Percentiles rank a stretch among this genome's conserved stretches.
Conservation (phyloP, 768 basidiomycete genomes). For the Xerocomus brunneocitrinus region DNA sequence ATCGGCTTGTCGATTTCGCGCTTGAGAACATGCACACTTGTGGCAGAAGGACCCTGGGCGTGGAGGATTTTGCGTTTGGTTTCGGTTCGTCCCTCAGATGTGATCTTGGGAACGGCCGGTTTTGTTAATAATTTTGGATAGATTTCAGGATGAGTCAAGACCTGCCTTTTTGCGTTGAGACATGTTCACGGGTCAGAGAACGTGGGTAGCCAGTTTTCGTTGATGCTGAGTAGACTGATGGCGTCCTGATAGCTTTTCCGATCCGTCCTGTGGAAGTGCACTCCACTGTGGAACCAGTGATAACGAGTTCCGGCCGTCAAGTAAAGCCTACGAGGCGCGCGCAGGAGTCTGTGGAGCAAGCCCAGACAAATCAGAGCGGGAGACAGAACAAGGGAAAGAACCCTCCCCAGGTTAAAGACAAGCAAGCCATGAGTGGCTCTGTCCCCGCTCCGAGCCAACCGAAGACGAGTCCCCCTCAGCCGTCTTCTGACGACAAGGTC, state of each 20-base stretch:
- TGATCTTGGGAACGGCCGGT: not conserved
- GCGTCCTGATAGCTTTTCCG: slow-evolving; percentile 8
- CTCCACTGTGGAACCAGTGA: slow-evolving; percentile 8
- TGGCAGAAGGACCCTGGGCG: slow-evolving; percentile 11
- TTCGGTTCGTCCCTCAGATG: slow-evolving; percentile 19
- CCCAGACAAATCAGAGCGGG: not conserved
- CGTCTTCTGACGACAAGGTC: not conserved
- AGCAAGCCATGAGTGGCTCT: not conserved
- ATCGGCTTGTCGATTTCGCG: slow-evolving; percentile 23
- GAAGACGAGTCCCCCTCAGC: not conserved
- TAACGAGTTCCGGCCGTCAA: slow-evolving; percentile 23
- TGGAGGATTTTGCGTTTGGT: slow-evolving; percentile 28
- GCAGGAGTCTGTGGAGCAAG: slow-evolving; percentile 7
- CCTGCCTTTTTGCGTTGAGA: slow-evolving; percentile 26
- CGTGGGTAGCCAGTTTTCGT: slow-evolving; percentile 13
- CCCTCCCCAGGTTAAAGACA: not conserved
- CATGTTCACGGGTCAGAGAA: slow-evolving; percentile 23
- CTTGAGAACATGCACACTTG: slow-evolving; percentile 20
- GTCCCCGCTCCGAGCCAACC: not conserved
- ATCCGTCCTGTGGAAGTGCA: slow-evolving; percentile 1
- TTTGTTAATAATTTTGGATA: slow-evolving; percentile 3
- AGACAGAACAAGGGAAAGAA: slow-evolving; percentile 4
- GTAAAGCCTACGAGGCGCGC: slow-evolving; percentile 20
- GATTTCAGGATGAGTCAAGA: slow-evolving; percentile 31
- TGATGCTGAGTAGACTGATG: slow-evolving; percentile 4